phyloP scores from a whole-genome alignment of 2,329 filamentous ascomycete species.

The Aureobasidium sp. region DNA sequence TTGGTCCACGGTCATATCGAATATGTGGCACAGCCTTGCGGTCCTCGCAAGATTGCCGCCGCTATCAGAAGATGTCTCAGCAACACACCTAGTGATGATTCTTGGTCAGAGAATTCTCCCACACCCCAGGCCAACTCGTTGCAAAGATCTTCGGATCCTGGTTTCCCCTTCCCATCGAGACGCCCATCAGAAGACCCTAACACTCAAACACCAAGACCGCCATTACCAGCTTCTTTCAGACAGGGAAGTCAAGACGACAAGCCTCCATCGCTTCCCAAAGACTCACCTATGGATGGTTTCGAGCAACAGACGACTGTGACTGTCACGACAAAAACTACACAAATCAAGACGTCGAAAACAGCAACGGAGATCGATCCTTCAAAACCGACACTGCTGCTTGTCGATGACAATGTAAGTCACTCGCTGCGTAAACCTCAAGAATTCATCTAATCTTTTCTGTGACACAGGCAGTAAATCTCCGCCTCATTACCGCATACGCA shows the following conservation, averaged over 20 bases:
- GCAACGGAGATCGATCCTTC: slow-evolving; percentile 9
- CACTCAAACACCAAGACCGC: slow-evolving; percentile 6
- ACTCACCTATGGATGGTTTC: not conserved
- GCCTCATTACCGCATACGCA: slow-evolving; percentile 30
- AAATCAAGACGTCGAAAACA: not conserved
- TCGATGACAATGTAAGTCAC: slow-evolving; percentile 24
- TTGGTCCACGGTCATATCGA: slow-evolving; percentile 7
- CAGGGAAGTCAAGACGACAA: not conserved
- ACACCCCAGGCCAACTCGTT: not conserved
- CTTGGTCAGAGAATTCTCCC: not conserved
- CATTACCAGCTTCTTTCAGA: not conserved
- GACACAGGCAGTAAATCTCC: slow-evolving; percentile 21
- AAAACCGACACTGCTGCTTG: slow-evolving; percentile 24
- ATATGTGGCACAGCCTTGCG: slow-evolving; percentile 16
- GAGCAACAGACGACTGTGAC: not conserved
- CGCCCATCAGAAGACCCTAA: not conserved
- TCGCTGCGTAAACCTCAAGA: not conserved
- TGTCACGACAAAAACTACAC: not conserved
- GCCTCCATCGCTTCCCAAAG: not conserved
- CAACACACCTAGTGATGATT: not conserved
- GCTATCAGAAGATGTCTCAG: slow-evolving; percentile 10
- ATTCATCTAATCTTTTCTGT: not conserved
- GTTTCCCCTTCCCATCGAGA: not conserved
- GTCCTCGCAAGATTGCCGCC: slow-evolving; percentile 9
- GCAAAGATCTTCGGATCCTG: not conserved